Conservation (phyloP, 352 stramenopile genomes). For the Globisporangium megalacanthum region DNA sequence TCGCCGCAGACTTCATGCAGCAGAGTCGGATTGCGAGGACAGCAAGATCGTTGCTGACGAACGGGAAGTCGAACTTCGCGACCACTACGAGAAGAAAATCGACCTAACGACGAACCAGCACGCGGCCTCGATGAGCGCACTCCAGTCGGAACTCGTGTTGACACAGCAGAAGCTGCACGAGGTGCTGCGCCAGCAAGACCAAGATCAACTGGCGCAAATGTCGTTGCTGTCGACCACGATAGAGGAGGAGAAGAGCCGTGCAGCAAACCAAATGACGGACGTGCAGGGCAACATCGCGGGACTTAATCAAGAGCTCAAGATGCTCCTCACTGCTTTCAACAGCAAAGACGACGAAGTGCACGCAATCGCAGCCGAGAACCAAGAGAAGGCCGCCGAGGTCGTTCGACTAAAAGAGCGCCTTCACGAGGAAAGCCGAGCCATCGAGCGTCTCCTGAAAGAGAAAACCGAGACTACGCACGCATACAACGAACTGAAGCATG, state of each 20-base stretch:
- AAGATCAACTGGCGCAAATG: conserved; percentile 65
- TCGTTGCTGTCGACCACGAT: conserved; percentile 36
- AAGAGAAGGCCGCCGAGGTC: conserved; percentile 24
- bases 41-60: conserved; percentile 33
- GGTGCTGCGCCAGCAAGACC: conserved; percentile 46
- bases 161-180: conserved; percentile 39
- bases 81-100: conserved; percentile 20
- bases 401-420: conserved; percentile 28
- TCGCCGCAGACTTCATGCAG: conserved; percentile 21
- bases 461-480: conserved; percentile 29
- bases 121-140: conserved; percentile 7
- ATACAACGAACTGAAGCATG: conserved; percentile 31
- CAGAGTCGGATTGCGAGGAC: conserved; percentile 30
- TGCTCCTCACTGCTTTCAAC: conserved; percentile 51
- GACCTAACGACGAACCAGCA: conserved; percentile 16
- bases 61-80: conserved; percentile 16
- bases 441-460: conserved; percentile 26
- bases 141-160: conserved; percentile 31
- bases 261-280: conserved; percentile 28
- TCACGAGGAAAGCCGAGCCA: conserved; percentile 23
- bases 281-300: conserved; percentile 49
- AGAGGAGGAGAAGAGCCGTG: conserved; percentile 38
- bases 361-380: conserved; percentile 22
- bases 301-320: conserved; percentile 63
- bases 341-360: conserved; percentile 57